Base-by-base conservation (phyloP, 441 rosid species). In the Eugenia klotzschiana region DNA sequence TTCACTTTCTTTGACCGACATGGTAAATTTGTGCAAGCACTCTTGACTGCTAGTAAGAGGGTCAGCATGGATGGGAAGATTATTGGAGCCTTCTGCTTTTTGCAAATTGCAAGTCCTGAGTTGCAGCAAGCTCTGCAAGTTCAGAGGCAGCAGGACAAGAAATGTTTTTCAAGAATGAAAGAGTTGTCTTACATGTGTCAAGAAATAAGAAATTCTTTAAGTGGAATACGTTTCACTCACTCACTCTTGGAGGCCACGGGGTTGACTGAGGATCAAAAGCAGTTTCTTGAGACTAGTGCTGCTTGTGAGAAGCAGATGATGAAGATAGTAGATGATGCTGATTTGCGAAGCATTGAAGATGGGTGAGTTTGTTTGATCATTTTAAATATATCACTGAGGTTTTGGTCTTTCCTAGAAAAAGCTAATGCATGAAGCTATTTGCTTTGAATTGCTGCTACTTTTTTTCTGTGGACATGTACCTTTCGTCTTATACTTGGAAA, bases 51-150 rank as follows among this genome's bases (percentile, higher is more conserved):
- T 58, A 96, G 92, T 89, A 94, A 92, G 89, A 93, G 97, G 89
- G 88, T 91, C 43, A 92, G 90, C 85, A 84, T 91, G 85, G 96
- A 91, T 2, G 98, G 96, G 37, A 85, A 93, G 88, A 91, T 91
- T 81, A 88, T 93, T 49, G 98, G 98, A 58, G 99, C 96, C 86
- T 95, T 96, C 89, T 95, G 98, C 90, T 95, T 95, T 92, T 86
- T 96, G 93, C 99, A 95, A 91, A 92, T 94, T 87, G 94, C 98
- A 40, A 96, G 97, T 90, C 93, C 91, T 2, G 99, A 96, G 89
- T 86, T 96, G 91, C 98, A 94, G 85, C 94, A 94, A 83, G 92
- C 96, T 82, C 88, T 96, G 88, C 91, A 87, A 79, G 87, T 92
- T 86, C 97, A 95, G 89, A 88, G 92, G 89, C 92, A 91, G 80